phyloP scores from a whole-genome alignment of 208 protist species.

The Leishmania mexicana region DNA sequence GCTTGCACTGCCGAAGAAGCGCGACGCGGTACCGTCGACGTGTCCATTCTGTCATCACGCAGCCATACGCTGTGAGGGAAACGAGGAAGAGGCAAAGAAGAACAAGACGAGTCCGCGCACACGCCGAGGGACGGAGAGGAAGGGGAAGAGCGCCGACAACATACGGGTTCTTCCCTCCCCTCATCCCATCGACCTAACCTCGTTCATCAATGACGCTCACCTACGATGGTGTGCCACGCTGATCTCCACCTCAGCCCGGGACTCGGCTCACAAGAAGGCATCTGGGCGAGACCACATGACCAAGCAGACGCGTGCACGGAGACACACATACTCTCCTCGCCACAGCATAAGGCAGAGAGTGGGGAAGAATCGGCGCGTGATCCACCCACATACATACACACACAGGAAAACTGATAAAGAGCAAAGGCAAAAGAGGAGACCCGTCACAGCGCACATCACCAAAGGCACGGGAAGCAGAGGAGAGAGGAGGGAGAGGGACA shows the following conservation, averaged over 20 bases:
- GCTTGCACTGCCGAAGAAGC: neutral
- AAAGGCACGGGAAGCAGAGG: neutral
- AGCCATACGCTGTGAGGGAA: neutral
- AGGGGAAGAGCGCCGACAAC: neutral
- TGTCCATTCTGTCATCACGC: neutral
- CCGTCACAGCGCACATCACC: neutral
- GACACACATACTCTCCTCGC: neutral
- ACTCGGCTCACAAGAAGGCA: neutral
- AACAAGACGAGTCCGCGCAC: too few relatives aligned
- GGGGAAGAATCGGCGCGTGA: neutral
- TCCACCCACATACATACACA: neutral
- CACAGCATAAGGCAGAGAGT: neutral
- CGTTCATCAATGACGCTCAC: neutral
- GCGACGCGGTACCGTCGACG: neutral
- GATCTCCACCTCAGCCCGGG: neutral
- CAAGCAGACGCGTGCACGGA: neutral
- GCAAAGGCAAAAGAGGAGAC: neutral
- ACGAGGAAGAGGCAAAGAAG: neutral
- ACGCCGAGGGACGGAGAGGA: neutral
- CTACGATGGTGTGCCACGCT: neutral
- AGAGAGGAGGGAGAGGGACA: slow-evolving; percentile 10
- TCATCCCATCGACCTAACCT: neutral
- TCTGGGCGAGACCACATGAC: neutral
- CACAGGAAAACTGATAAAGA: neutral
- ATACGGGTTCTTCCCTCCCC: neutral